Base-by-base conservation (phyloP, 1,139 yeast genomes). In the Taiozyma sp. region DNA sequence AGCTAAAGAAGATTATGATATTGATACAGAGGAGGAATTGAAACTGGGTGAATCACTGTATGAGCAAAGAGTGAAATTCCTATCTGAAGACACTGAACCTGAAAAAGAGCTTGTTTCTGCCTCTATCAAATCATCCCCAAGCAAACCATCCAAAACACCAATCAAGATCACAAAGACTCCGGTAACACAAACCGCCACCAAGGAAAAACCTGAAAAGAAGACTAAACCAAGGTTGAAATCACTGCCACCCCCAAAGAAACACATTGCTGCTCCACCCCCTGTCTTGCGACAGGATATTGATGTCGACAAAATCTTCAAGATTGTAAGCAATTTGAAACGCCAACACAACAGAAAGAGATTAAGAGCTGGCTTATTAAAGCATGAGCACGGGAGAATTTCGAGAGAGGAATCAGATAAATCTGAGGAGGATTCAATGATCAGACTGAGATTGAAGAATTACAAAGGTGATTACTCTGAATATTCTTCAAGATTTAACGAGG, bases 31-130 rank as follows among this genome's bases (percentile, higher is more conserved):
- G 8, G 79, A 74, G 49, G 98, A 92, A 65, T 70, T 79, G 39
- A 80, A 76, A 48, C 91, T 83, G 68, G 96, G 96, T 1, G 78
- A 79, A 45, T 76, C 73, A 43, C 88, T 90, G 88, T 78, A 78
- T 54, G 72, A 73, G 44, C 79, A 85, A 48, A 78, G 97, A 52
- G 70, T 74, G 50, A 74, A 73, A 52, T 84, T 83, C 62, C 70
- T 86, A 51, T 76, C 73, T 1, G 81, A 54, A 16, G 54, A 55
- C 23, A 50, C 45, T 4, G 57, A 53, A 24, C 54, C 52, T 22
- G 44, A 50, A 19, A 32, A 49, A 6, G 57, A 54, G 10, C 19
- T 16, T 22, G 13, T 10, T n/a, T 24, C 29, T 2, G 6, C 10
- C 5, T 7, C 16, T 24, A 13, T 40, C 48, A 50, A 30, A 48